phyloP scores from a whole-genome alignment of 164 flowering plant species.

The Litsea cubeba region DNA sequence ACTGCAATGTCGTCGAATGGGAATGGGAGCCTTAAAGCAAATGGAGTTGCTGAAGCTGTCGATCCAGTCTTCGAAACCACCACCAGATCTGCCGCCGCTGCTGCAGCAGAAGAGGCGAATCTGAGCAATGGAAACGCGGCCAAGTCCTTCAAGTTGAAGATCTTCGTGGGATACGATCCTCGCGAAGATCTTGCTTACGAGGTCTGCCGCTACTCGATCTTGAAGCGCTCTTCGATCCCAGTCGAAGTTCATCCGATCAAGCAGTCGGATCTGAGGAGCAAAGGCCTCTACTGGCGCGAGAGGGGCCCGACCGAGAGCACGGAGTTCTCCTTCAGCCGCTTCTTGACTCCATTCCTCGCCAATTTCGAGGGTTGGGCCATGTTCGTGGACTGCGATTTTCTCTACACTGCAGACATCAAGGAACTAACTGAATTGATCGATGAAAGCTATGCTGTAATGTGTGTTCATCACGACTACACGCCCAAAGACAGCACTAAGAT shows the following conservation, averaged over 20 bases:
- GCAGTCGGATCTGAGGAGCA: constrained; percentile 64
- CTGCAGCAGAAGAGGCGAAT: constrained; percentile 1
- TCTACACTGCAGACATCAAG: constrained; percentile 76
- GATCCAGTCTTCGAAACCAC: background rate
- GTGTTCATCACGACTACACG: constrained; percentile 93
- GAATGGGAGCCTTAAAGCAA: background rate
- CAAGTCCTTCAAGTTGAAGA: constrained; percentile 38
- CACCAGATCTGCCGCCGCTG: background rate
- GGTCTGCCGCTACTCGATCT: constrained; percentile 72
- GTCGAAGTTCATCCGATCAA: constrained; percentile 68
- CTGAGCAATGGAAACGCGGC: constrained; percentile 20
- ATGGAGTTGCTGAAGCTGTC: background rate
- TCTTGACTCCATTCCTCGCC: constrained; percentile 77
- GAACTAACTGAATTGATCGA: constrained; percentile 66
- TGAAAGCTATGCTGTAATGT: constrained; percentile 80
- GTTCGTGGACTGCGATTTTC: constrained; percentile 95
- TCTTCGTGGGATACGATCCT: constrained; percentile 88
- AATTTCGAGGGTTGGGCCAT: constrained; percentile 81
- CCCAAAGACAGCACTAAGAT: constrained; percentile 90
- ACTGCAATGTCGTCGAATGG: background rate
- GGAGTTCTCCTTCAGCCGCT: constrained; percentile 80
- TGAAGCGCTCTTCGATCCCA: constrained; percentile 70
- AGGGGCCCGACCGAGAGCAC: constrained; percentile 82
- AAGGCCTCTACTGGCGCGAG: constrained; percentile 74
- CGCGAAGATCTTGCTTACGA: constrained; percentile 78